A percentile compares a stretch with the other conserved stretches of the same genome.
phyloP scores from a whole-genome alignment of 306 rosid species.

The Pyrus betulifolia region DNA sequence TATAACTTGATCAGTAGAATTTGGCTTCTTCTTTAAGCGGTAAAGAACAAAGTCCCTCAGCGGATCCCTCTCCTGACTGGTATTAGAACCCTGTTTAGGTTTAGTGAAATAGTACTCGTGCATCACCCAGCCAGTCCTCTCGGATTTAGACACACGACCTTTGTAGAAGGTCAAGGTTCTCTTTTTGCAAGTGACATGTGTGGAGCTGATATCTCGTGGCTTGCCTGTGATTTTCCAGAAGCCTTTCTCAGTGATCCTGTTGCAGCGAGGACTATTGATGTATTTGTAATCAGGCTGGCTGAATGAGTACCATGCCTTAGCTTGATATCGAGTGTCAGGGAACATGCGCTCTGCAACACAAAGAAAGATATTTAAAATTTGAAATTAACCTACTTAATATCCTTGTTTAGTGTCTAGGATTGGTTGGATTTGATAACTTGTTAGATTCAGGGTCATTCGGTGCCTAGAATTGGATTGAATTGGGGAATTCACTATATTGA shows the following conservation, averaged over 20 bases:
- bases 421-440: too few species aligned
- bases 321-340: slow-evolving; percentile 8
- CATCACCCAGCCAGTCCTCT: slow-evolving; percentile 37
- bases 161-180: slow-evolving; percentile 43
- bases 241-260: slow-evolving; percentile 37
- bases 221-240: slow-evolving; percentile 54
- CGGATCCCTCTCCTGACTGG: background rate
- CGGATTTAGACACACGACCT: slow-evolving; percentile 20
- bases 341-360: slow-evolving; percentile 10
- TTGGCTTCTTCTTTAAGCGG: slow-evolving; percentile 25
- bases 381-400: background rate
- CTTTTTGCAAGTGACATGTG: slow-evolving; percentile 35
- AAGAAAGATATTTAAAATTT: background rate
- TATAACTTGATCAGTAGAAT: too few species aligned
- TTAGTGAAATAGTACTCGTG: slow-evolving; percentile 38
- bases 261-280: slow-evolving; percentile 13
- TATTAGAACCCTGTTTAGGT: background rate
- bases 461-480: too few species aligned
- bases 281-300: slow-evolving; percentile 26
- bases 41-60: slow-evolving; percentile 41
- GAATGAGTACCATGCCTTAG: slow-evolving; percentile 47
- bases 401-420: too few species aligned
- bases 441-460: too few species aligned
- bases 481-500: too few species aligned
- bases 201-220: slow-evolving; percentile 18